Evolutionary conservation across 768 basidiomycete species (phyloP).

Genomic region (Suillus ampliporus): DNA sequence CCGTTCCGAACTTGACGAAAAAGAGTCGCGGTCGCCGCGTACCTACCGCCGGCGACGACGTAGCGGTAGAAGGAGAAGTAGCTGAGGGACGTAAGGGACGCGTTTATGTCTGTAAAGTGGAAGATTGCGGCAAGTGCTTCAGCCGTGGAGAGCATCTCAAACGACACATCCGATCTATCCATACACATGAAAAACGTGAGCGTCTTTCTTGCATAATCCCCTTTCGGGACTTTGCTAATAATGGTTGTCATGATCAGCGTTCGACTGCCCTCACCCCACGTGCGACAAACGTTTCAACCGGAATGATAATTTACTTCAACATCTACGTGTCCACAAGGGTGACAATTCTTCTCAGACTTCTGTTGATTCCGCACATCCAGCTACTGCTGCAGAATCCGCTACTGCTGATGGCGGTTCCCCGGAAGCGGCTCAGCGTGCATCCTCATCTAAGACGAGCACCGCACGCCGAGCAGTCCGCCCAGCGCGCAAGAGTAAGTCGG

Average conservation of each 20-base stretch:
- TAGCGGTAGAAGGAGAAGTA: slow-evolving; percentile 27
- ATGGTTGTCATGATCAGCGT: slow-evolving; percentile 53
- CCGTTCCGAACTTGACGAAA: slow-evolving; percentile 80
- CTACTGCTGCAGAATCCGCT: slow-evolving; percentile 28
- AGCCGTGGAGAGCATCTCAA: slow-evolving; percentile 78
- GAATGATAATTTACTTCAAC: slow-evolving; percentile 82
- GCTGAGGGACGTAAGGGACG: slow-evolving; percentile 39
- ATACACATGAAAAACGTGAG: slow-evolving; percentile 81
- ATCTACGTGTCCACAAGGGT: slow-evolving; percentile 70
- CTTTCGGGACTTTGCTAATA: slow-evolving; percentile 21
- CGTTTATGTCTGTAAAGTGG: slow-evolving; percentile 66
- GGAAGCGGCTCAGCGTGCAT: slow-evolving; percentile 24
- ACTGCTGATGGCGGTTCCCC: slow-evolving; percentile 19
- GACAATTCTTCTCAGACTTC: slow-evolving; percentile 41
- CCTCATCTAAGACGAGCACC: slow-evolving; percentile 26
- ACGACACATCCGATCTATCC: slow-evolving; percentile 75
- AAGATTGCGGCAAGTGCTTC: slow-evolving; percentile 76
- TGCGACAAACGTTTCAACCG: slow-evolving; percentile 81
- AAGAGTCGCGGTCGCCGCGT: slow-evolving; percentile 81
- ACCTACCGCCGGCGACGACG: slow-evolving; percentile 51
- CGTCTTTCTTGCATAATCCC: slow-evolving; percentile 18
- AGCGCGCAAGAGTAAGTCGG: slow-evolving; percentile 41
- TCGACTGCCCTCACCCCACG: slow-evolving; percentile 66
- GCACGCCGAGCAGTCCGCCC: slow-evolving; percentile 37
- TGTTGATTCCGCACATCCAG: slow-evolving; percentile 33